A percentile compares a stretch with the other conserved stretches of the same genome.
Evolutionary conservation across 192 early-diverging fungal species (phyloP).

Genomic region (Obelidium mucronatum): DNA sequence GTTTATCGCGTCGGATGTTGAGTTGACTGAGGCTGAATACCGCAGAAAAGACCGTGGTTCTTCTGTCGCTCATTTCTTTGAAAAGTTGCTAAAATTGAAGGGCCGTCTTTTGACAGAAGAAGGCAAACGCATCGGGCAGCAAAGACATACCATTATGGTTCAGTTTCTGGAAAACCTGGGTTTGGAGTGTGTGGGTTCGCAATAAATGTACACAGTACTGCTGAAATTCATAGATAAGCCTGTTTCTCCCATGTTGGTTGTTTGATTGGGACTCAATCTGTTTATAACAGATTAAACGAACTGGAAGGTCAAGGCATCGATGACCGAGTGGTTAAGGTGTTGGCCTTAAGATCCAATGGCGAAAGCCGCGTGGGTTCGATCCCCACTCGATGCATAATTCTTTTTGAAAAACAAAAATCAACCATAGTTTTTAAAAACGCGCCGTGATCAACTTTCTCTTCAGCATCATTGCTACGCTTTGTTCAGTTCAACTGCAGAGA

Average conservation of each 20-base stretch:
- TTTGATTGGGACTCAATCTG: too few species aligned
- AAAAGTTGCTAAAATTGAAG: conserved; percentile 22
- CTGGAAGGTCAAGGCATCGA: too few species aligned
- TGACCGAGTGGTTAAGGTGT: conserved; percentile 59
- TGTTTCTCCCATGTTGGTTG: too few species aligned
- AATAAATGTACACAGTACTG: too few species aligned
- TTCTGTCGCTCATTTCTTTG: conserved; percentile 8
- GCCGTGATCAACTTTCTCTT: too few species aligned
- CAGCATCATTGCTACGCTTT: too few species aligned
- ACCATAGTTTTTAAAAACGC: too few species aligned
- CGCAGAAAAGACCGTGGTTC: conserved; percentile 2
- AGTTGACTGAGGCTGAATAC: conserved; percentile 4
- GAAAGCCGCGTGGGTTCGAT: conserved; percentile 57
- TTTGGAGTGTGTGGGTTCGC: not conserved
- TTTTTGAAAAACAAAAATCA: too few species aligned
- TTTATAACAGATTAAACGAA: too few species aligned
- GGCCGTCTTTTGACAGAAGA: conserved; percentile 19
- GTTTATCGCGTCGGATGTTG: not conserved
- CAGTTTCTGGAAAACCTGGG: not conserved
- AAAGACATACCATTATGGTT: conserved; percentile 5
- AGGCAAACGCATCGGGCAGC: not conserved
- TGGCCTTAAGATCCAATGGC: conserved; percentile 52
- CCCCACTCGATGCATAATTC: conserved; percentile 44
- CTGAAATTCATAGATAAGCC: too few species aligned
- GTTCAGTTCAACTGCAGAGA: too few species aligned